These are phyloP conservation scores for Nigrograna mackinnonii DNA, from an alignment of 2,329 filamentous ascomycete genomes.

Conservation along the genomic window DNA sequence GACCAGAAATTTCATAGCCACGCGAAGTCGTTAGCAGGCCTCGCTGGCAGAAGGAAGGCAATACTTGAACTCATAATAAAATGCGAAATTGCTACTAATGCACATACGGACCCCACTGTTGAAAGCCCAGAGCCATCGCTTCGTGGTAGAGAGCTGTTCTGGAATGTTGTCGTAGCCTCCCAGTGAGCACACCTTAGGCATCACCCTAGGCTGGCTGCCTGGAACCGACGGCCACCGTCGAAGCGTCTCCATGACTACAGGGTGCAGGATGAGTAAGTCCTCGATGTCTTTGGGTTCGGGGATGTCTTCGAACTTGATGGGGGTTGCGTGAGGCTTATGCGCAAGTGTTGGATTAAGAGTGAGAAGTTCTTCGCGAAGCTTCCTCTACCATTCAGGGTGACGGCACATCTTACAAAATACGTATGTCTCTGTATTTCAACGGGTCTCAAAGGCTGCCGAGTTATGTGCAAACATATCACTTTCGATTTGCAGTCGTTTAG, in stretches of 20 bases:
- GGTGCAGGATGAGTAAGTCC: neutral
- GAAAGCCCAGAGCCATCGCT: neutral
- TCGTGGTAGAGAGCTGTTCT: neutral
- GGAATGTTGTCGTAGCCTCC: neutral
- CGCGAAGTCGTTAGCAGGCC: no score
- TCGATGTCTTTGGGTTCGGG: neutral
- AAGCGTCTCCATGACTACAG: neutral
- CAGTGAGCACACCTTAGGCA: neutral
- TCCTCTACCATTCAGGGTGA: neutral
- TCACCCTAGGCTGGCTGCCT: neutral
- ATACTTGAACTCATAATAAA: neutral
- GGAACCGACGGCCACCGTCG: neutral
- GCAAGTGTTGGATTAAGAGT: neutral
- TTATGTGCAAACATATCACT: neutral
- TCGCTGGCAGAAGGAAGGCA: neutral
- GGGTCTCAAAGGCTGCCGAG: neutral
- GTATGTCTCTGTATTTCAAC: neutral
- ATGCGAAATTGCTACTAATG: neutral
- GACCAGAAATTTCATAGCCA: neutral
- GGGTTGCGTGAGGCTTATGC: no score
- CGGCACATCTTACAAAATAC: neutral
- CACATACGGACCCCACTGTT: neutral
- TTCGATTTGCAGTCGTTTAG: neutral
- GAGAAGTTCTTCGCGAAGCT: neutral
- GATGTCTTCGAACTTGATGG: no score